These are phyloP conservation scores for Naganishia vishniacii DNA, from an alignment of 768 basidiomycete genomes.

Conservation along the genomic window DNA sequence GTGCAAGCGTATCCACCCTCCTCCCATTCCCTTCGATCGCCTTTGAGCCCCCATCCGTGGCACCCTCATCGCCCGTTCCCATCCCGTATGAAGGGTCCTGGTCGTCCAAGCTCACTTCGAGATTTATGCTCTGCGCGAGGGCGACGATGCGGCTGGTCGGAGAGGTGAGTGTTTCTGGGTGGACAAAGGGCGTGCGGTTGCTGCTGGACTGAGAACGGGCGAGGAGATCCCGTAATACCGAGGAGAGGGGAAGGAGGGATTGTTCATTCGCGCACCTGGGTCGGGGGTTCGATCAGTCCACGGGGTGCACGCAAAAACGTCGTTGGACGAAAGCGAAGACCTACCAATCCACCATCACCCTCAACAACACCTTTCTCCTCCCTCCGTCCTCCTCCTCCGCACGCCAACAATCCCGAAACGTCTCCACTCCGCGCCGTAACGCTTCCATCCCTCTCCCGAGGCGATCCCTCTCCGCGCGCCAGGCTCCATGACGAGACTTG, in stretches of 20 bases:
- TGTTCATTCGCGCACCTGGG: slow-evolving; percentile 14
- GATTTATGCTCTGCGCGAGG: slow-evolving; percentile 7
- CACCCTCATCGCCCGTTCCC: not conserved
- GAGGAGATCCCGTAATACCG: not conserved
- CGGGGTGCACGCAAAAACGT: not conserved
- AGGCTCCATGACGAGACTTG: not conserved
- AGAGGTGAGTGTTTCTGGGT: slow-evolving; percentile 1
- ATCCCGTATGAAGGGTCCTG: slow-evolving; percentile 11
- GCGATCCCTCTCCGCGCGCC: not conserved
- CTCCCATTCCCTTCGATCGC: not conserved
- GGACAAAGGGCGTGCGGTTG: slow-evolving; percentile 1
- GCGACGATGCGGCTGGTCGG: slow-evolving; percentile 7
- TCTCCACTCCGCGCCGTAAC: not conserved
- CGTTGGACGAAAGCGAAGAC: not conserved
- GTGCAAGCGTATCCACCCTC: slow-evolving; percentile 10
- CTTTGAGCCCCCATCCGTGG: not conserved
- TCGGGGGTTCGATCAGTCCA: not conserved
- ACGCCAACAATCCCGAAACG: slow-evolving; percentile 8
- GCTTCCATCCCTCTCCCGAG: not conserved
- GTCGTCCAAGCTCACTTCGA: slow-evolving; percentile 12
- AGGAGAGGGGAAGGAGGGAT: slow-evolving; percentile 1
- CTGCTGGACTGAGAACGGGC: not conserved
- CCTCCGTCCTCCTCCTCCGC: not conserved
- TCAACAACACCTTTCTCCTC: slow-evolving; percentile 6
- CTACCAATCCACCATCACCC: slow-evolving; percentile 18